A percentile compares a stretch with the other conserved stretches of the same genome.
phyloP scores from a whole-genome alignment of 2,329 filamentous ascomycete species.

The Xylaria digitata region DNA sequence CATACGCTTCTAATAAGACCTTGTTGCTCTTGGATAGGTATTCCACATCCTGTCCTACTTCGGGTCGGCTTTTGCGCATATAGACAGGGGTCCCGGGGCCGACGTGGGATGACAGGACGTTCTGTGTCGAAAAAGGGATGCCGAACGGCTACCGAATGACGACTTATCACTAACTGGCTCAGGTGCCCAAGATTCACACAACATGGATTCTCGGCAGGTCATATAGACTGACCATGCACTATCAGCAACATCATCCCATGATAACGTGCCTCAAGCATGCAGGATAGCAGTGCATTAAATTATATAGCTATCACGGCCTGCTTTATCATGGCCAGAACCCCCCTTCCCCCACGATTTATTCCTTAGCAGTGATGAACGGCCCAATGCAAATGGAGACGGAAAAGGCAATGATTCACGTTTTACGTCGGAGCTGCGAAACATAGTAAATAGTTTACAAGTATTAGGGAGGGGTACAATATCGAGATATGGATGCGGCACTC shows the following conservation, averaged over 20 bases:
- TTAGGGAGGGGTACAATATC: conserved; percentile 2
- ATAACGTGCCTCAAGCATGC: conserved; percentile 26
- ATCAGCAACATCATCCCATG: conserved; percentile 27
- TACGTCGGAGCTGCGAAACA: conserved; percentile 23
- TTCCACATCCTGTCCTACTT: conserved; percentile 7
- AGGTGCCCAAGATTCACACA: conserved; percentile 19
- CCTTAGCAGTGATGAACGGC: conserved; percentile 16
- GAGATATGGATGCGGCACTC: not conserved
- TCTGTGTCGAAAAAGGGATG: conserved; percentile 35
- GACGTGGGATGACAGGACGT: conserved; percentile 33
- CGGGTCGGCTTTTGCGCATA: conserved; percentile 23
- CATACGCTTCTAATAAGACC: conserved; percentile 13
- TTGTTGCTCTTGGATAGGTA: conserved; percentile 9
- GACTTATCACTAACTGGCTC: conserved; percentile 13
- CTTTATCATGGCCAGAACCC: conserved; percentile 22
- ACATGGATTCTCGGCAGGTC: conserved; percentile 29
- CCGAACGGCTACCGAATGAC: conserved; percentile 31
- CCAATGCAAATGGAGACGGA: conserved; percentile 30
- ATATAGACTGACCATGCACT: conserved; percentile 5
- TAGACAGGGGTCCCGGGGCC: conserved; percentile 22
- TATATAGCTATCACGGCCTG: conserved; percentile 21
- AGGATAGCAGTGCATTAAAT: conserved; percentile 14
- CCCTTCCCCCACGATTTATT: conserved; percentile 29
- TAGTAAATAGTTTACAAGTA: conserved; percentile 4
- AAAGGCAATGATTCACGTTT: conserved; percentile 36